phyloP scores from a whole-genome alignment of 1,139 yeast genomes.

The Hansenula anomala region DNA sequence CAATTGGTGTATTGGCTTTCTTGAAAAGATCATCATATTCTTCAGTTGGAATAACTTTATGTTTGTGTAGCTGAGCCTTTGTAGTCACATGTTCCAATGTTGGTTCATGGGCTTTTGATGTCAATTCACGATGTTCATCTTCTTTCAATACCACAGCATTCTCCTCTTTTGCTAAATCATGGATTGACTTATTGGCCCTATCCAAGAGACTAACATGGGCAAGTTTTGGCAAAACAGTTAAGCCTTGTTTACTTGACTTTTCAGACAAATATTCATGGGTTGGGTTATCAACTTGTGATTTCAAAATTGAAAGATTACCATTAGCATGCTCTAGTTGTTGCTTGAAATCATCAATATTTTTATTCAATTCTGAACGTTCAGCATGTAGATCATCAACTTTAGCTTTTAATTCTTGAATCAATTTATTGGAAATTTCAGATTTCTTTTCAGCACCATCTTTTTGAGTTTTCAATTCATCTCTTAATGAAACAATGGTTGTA shows the following conservation, averaged over 20 bases:
- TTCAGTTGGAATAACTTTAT: slow-evolving; percentile 22
- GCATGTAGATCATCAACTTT: slow-evolving; percentile 21
- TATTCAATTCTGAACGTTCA: slow-evolving; percentile 7
- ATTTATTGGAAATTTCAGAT: slow-evolving; percentile 16
- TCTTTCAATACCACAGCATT: slow-evolving; percentile 25
- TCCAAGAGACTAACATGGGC: slow-evolving; percentile 20
- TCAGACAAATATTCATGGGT: slow-evolving; percentile 21
- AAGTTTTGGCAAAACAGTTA: slow-evolving; percentile 28
- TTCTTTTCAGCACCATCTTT: background rate
- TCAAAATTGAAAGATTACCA: slow-evolving; percentile 10
- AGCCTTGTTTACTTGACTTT: slow-evolving; percentile 25
- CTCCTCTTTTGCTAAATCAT: slow-evolving; percentile 22
- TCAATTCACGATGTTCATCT: slow-evolving; percentile 20
- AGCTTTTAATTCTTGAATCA: slow-evolving; percentile 26
- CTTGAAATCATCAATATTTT: slow-evolving; percentile 3
- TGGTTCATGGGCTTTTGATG: slow-evolving; percentile 26
- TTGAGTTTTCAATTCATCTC: background rate
- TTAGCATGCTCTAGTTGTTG: slow-evolving; percentile 22
- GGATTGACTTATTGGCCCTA: slow-evolving; percentile 24
- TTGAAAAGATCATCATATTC: slow-evolving; percentile 24
- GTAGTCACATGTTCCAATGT: slow-evolving; percentile 20
- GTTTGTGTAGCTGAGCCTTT: slow-evolving; percentile 23
- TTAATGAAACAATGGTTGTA: slow-evolving; percentile 3
- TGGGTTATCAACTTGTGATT: slow-evolving; percentile 19
- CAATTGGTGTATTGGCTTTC: slow-evolving; percentile 27